Evolutionary conservation across 108 stramenopile genomes (phyloP).

Genomic region (Cyclostephanos tholiformis): DNA sequence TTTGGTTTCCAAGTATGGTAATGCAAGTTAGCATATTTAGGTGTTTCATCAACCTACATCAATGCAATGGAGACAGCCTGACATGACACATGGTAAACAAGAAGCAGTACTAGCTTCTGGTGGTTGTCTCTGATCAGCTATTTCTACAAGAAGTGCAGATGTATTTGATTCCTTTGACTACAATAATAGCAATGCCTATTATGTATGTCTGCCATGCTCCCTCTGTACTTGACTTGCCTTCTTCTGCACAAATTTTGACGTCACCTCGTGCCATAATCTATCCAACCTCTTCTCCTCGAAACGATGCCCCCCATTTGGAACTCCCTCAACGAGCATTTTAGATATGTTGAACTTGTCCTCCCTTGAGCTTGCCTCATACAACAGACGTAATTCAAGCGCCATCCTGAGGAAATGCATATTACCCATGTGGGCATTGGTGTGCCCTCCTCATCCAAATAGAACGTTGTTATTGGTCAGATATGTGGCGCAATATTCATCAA

Average conservation of each 20-base stretch:
- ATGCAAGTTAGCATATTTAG: no score
- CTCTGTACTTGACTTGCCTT: no score
- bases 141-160: no score
- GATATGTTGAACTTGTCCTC: slow-evolving; percentile 44
- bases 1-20: no score
- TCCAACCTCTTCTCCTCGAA: slow-evolving; percentile 46
- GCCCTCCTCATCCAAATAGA: slow-evolving; percentile 75
- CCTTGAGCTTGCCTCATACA: slow-evolving; percentile 9
- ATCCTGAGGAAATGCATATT: slow-evolving; percentile 67
- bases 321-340: slow-evolving; percentile 26
- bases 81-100: no score
- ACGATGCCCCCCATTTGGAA: slow-evolving; percentile 24
- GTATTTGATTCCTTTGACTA: no score
- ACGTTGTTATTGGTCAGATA: slow-evolving; percentile 65
- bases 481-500: slow-evolving; percentile 19
- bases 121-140: no score
- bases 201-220: no score
- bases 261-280: slow-evolving; percentile 48
- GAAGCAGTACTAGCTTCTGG: no score
- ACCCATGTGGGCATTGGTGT: slow-evolving; percentile 66
- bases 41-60: no score
- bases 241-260: slow-evolving; percentile 6
- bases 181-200: no score
- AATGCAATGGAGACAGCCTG: no score
- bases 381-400: slow-evolving; percentile 18